phyloP scores from a whole-genome alignment of 345 rosid species.

The Lagerstroemia speciosa region DNA sequence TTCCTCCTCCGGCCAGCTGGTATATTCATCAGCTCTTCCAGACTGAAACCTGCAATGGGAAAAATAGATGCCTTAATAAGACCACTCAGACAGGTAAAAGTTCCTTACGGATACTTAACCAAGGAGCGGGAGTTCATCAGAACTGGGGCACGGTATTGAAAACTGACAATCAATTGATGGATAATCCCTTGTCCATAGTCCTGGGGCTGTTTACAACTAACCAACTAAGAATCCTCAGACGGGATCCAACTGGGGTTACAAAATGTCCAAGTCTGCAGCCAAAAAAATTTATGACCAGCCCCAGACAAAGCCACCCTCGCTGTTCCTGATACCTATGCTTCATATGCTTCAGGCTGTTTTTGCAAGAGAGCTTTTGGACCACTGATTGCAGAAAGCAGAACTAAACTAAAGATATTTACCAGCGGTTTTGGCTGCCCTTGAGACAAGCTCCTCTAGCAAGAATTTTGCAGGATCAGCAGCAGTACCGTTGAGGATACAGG shows the following conservation, averaged over 20 bases:
- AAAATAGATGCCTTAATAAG: neutral
- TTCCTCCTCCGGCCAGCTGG: conserved; percentile 95
- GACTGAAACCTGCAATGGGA: conserved; percentile 64
- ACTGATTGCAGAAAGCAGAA: neutral
- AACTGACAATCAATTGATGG: neutral
- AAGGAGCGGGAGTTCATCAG: neutral
- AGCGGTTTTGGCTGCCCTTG: conserved; percentile 62
- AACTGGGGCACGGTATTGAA: neutral
- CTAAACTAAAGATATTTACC: conserved; percentile 34
- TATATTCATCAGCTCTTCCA: conserved; percentile 79
- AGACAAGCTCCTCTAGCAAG: conserved; percentile 69
- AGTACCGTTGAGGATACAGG: conserved; percentile 48
- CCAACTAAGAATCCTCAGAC: no score
- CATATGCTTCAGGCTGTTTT: neutral
- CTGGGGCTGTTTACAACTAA: no score
- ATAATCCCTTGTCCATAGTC: no score
- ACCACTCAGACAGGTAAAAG: neutral
- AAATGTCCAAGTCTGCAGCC: neutral
- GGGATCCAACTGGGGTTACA: neutral
- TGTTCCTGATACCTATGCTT: neutral
- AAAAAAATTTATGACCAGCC: neutral
- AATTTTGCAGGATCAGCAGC: conserved; percentile 89
- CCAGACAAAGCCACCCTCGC: neutral
- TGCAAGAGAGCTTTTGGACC: neutral
- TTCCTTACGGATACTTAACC: neutral